Evolutionary conservation across 192 early-diverging fungal genomes (phyloP), one percentile per base, ranked within the genome.

Genomic region (Coemansia sp.): DNA sequence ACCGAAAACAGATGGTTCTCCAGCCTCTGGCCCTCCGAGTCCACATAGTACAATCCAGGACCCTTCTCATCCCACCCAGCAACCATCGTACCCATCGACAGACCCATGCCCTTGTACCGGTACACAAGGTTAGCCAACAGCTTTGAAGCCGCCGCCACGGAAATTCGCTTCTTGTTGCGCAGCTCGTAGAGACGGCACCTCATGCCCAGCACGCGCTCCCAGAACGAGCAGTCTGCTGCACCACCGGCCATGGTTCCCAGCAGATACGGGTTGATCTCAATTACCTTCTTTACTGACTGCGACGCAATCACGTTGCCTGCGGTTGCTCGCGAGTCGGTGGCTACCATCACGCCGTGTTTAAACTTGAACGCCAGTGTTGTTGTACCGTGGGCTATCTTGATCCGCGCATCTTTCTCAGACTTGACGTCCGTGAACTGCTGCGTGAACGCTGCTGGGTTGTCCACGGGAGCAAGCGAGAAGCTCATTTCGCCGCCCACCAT

Each of bases 81-180:
- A 30, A 99, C 81, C 97, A 99, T 99, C 19, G 95, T 97, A 25
- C 97, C 97, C 97, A 99, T 99, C 18, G 93, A 96, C 53, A 99
- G 67, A 9, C 93, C 97, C 90, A 97, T 97, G 53, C 97, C 94
- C 66, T 96, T 99, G 84, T 97, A 99, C 40, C 86, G 70, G 61
- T 92, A 94, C 6, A 99, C 94, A 85, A 97, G 90, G 79, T 99
- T 99, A 46, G 85, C 82, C 46, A 99, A 67, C 36, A 99, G 68
- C 74, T 99, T 99, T 27, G 94, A 97, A 8, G 97, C 97, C 1
- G 94, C 97, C 15, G 94, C 90, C 22, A 98, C 95, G 17, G 94
- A 94, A 62, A 99, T 99, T 25, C 92, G 85, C 78, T 99, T 93
- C 81, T 96, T 97, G 78, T 99, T 97, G 60, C 92, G 81, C 35